Evolutionary conservation across 768 basidiomycete species (phyloP).

Genomic region (Suillus occidentalis): DNA sequence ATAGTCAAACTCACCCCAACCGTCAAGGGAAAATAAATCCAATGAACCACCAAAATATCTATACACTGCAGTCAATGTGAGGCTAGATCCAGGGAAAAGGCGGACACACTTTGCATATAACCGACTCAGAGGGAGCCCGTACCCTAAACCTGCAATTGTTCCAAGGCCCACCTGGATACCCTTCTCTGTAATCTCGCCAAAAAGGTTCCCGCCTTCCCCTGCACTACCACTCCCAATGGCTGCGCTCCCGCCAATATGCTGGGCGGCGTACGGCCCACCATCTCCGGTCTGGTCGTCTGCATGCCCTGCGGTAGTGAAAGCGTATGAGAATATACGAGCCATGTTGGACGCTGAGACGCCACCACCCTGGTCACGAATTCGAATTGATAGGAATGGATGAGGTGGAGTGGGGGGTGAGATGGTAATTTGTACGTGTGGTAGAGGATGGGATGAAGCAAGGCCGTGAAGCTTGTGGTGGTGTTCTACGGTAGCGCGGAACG

Average conservation of each 20-base stretch:
- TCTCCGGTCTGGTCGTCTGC: constrained; percentile 40
- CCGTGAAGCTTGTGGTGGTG: constrained; percentile 51
- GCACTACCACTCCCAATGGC: constrained; percentile 47
- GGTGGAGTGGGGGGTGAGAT: constrained; percentile 53
- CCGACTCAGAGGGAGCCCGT: constrained; percentile 81
- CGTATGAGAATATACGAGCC: constrained; percentile 84
- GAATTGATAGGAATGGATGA: constrained; percentile 62
- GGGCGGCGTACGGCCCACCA: constrained; percentile 75
- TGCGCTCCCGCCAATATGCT: constrained; percentile 73
- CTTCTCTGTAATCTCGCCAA: constrained; percentile 76
- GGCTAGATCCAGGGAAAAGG: neutral
- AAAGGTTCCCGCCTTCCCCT: constrained; percentile 53
- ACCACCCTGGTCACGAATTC: constrained; percentile 85
- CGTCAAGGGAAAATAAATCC: constrained; percentile 78
- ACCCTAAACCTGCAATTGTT: constrained; percentile 89
- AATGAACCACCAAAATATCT: constrained; percentile 88
- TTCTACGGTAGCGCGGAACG: constrained; percentile 88
- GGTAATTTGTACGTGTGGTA: constrained; percentile 72
- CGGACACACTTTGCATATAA: constrained; percentile 59
- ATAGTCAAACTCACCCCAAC: constrained; percentile 61
- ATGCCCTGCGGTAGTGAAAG: constrained; percentile 82
- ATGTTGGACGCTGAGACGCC: constrained; percentile 77
- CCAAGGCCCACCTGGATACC: constrained; percentile 80
- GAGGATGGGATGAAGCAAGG: constrained; percentile 29
- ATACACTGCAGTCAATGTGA: constrained; percentile 14